Base-by-base conservation (phyloP, 768 basidiomycete genomes). In the Lentinula raphanica region DNA sequence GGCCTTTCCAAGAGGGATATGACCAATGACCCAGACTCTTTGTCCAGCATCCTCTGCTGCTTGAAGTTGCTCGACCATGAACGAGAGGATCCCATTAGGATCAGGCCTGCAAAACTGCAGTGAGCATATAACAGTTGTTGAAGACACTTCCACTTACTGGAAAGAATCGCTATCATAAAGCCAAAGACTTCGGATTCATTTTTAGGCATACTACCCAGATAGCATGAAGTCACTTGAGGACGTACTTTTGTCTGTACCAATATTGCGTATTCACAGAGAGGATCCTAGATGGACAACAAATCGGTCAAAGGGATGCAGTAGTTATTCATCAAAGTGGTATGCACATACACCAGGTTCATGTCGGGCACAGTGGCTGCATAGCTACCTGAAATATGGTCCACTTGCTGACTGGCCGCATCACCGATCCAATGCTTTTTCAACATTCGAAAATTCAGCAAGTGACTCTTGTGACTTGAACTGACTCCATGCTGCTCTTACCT, bases 181-280 rank as follows among this genome's bases (percentile, higher is more conserved):
- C 72, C 73, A 76, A 61, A 72, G 73, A 60, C 73, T 72, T 40
- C 25, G 13, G n/a, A 15, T 17, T 27, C 5, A 38, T 29, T 3
- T 21, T 31, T 27, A 29, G 28, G n/a, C 13, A 36, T 45, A 15
- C 11, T 12, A 21, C 12, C 25, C 9, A 8, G 39, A 35, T 13
- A 8, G 12, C 27, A 12, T 21, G 21, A 38, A 27, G 27, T 28
- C 0, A 25, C 35, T 21, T 7, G 12, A 38, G 40, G 27, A 49
- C 66, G 12, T 50, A 71, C 72, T 71, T 74, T 60, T 69, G 69
- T 58, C 68, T 72, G 48, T 74, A 74, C 71, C 72, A 73, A 44
- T 70, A 76, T 53, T 73, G 69, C 3, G 74, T 74, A 51, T 76
- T 76, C 64, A 76, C 50, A 29, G 73, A 70, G n/a, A 78, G 68